Evolutionary conservation across 495 filamentous ascomycete genomes (phyloP).

Genomic region (Pseudomonodictys pantanalensis): DNA sequence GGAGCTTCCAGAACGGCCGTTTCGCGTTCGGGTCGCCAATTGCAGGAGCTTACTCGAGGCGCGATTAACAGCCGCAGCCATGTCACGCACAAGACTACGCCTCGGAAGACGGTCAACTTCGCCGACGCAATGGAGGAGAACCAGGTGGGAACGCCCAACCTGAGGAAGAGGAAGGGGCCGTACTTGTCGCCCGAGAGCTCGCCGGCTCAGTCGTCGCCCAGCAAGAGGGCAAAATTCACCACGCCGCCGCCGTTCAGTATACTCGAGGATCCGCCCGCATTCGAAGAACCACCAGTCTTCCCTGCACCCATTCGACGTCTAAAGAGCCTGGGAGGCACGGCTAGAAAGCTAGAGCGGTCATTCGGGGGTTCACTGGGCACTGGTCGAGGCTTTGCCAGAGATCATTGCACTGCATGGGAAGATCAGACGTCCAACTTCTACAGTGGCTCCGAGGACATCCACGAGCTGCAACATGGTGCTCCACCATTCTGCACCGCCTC

Average conservation of each 20-base stretch:
- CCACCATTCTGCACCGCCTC: conserved; percentile 75
- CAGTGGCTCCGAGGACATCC: conserved; percentile 60
- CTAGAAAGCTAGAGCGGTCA: conserved; percentile 46
- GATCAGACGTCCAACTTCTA: conserved; percentile 71
- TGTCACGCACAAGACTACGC: conserved; percentile 1
- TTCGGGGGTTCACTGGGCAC: conserved; percentile 45
- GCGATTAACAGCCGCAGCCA: conserved; percentile 33
- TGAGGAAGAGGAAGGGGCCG: conserved; percentile 36
- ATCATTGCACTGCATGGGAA: conserved; percentile 59
- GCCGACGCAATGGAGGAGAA: conserved; percentile 20
- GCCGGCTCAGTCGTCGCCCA: conserved; percentile 57
- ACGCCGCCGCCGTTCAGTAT: conserved; percentile 40
- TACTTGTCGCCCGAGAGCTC: conserved; percentile 46
- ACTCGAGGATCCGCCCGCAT: conserved; percentile 18
- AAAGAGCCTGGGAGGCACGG: conserved; percentile 24
- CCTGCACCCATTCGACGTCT: conserved; percentile 33
- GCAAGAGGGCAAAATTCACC: conserved; percentile 40
- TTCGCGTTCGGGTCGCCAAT: conserved; percentile 51
- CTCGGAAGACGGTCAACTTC: conserved; percentile 32
- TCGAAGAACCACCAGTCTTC: conserved; percentile 27
- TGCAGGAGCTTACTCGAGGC: conserved; percentile 62
- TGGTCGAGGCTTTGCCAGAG: conserved; percentile 44
- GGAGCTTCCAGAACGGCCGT: conserved; percentile 46
- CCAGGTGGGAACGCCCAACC: conserved; percentile 15
- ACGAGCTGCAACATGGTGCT: conserved; percentile 55